Percentiles rank a stretch among this genome's conserved stretches.
These are phyloP conservation scores for Chlamydomonas sphaeroides DNA, from an alignment of 139 green algal genomes.

Conservation along the genomic window DNA sequence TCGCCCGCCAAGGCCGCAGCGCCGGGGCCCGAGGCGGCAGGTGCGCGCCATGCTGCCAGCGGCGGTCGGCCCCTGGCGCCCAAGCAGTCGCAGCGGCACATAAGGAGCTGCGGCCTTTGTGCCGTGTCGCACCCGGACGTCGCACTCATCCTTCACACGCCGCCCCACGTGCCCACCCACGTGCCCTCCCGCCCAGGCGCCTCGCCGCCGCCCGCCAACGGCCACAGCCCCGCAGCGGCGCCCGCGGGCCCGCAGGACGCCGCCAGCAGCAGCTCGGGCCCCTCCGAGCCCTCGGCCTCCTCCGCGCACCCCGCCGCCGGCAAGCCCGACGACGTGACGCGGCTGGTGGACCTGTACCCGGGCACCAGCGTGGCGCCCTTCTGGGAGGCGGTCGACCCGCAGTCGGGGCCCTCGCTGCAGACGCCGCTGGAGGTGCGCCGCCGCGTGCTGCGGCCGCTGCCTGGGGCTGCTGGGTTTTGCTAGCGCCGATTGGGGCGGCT, in stretches of 20 bases:
- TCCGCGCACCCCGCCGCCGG: neutral
- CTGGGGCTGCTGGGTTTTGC: too few relatives aligned
- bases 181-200: neutral
- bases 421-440: constrained; percentile 40
- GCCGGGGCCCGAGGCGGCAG: neutral
- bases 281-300: neutral
- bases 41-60: too few relatives aligned
- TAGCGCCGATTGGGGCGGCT: too few relatives aligned
- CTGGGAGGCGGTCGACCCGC: constrained; percentile 61
- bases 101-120: too few relatives aligned
- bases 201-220: neutral
- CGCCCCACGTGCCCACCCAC: too few relatives aligned
- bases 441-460: neutral
- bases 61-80: too few relatives aligned
- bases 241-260: neutral
- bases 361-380: constrained; percentile 56
- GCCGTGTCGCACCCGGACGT: too few relatives aligned
- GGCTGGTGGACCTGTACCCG: constrained; percentile 51
- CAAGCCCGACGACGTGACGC: constrained; percentile 54
- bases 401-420: neutral
- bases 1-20: neutral
- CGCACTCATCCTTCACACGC: too few relatives aligned
- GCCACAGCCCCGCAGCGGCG: neutral
- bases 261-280: neutral
- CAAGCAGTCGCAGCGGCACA: too few relatives aligned